phyloP scores from a whole-genome alignment of 2,329 filamentous ascomycete genomes.

The Botryotinia convoluta region DNA sequence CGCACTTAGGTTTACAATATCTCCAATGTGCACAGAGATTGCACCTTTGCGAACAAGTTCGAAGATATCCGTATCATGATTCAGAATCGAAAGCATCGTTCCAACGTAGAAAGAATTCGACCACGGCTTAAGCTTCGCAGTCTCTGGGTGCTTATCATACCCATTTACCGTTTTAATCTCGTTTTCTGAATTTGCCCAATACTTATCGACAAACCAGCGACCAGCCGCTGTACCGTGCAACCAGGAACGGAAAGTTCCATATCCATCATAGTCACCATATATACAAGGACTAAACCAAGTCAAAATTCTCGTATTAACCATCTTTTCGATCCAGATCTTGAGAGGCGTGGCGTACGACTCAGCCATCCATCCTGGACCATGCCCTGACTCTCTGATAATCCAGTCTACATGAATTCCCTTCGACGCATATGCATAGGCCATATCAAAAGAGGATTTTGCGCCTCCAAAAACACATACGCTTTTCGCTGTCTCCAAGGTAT shows the following conservation, averaged over 20 bases:
- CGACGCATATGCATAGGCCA: slow-evolving; percentile 59
- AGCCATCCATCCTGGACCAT: slow-evolving; percentile 58
- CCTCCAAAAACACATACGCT: slow-evolving; percentile 57
- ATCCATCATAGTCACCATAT: slow-evolving; percentile 65
- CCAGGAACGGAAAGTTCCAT: slow-evolving; percentile 51
- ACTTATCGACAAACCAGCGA: slow-evolving; percentile 51
- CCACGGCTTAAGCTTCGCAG: slow-evolving; percentile 54
- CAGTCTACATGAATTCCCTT: slow-evolving; percentile 56
- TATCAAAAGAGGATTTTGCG: slow-evolving; percentile 64
- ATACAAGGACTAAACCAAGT: slow-evolving; percentile 75
- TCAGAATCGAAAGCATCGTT: slow-evolving; percentile 57
- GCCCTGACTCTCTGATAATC: slow-evolving; percentile 56
- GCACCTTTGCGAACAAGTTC: slow-evolving; percentile 53
- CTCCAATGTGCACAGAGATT: slow-evolving; percentile 52
- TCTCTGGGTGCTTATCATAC: slow-evolving; percentile 54
- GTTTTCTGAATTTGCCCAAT: slow-evolving; percentile 56
- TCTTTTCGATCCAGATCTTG: slow-evolving; percentile 66
- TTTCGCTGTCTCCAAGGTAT: slow-evolving; percentile 44
- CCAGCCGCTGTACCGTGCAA: slow-evolving; percentile 58
- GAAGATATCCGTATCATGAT: slow-evolving; percentile 57
- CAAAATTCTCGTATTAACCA: slow-evolving; percentile 64
- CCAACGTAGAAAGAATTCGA: slow-evolving; percentile 51
- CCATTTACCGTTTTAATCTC: slow-evolving; percentile 54
- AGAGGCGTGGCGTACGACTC: slow-evolving; percentile 63
- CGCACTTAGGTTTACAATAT: slow-evolving; percentile 48